A percentile compares a stretch with the other conserved stretches of the same genome.
Conservation (phyloP, 2,329 filamentous ascomycete species). For the Sporothrix pseudoabietina region DNA sequence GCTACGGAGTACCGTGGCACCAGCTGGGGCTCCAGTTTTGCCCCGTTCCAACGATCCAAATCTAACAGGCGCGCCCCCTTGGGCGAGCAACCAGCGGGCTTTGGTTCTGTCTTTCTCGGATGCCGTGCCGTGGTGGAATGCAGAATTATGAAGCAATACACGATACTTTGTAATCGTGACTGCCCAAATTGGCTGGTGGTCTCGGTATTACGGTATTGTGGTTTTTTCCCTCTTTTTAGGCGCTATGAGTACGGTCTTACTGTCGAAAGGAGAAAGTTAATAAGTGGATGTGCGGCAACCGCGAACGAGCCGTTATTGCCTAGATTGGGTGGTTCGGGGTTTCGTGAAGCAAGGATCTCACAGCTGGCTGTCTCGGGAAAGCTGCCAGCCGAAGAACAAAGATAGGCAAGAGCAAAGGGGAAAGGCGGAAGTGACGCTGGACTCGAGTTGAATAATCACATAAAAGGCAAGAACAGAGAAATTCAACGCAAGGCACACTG, state of each 20-base stretch:
- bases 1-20: background rate
- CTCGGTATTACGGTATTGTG: background rate
- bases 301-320: slow-evolving; percentile 1
- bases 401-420: slow-evolving; percentile 13
- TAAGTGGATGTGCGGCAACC: background rate
- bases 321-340: background rate
- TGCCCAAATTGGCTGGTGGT: too few species aligned
- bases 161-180: background rate
- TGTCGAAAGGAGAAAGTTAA: background rate
- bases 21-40: background rate
- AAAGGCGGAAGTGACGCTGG: slow-evolving; percentile 12
- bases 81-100: background rate
- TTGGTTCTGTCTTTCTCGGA: background rate
- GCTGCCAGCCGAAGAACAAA: slow-evolving; percentile 11
- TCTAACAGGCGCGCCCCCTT: slow-evolving; percentile 8
- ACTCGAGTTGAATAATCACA: background rate
- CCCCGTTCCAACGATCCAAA: slow-evolving; percentile 6
- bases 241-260: background rate
- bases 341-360: background rate
- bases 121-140: background rate
- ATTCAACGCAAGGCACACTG: background rate
- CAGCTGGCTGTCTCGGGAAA: background rate
- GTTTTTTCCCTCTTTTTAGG: background rate
- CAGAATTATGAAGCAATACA: background rate
- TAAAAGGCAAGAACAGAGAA: background rate